Evolutionary conservation across 352 stramenopile genomes (phyloP).

Genomic region (Phytophthora hybrid): DNA sequence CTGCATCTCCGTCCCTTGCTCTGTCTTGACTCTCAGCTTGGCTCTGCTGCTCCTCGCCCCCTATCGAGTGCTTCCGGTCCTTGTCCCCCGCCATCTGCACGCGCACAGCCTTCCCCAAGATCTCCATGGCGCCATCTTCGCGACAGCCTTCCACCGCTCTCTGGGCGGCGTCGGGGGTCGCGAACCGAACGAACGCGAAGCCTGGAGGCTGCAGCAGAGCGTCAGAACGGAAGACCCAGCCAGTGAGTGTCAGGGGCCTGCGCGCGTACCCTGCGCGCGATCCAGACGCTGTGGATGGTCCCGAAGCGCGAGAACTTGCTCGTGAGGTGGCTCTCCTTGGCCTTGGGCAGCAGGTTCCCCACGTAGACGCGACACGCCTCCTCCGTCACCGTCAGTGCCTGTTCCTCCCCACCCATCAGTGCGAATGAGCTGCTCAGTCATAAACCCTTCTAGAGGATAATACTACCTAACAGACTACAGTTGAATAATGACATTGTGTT

Average conservation of each 20-base stretch:
- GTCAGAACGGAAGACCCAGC: slow-evolving; percentile 21
- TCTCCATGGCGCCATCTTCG: slow-evolving; percentile 51
- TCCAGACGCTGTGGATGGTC: slow-evolving; percentile 77
- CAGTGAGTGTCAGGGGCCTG: background rate
- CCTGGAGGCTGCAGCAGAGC: slow-evolving; percentile 62
- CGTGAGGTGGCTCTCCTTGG: slow-evolving; percentile 72
- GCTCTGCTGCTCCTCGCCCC: slow-evolving; percentile 3
- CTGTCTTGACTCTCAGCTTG: background rate
- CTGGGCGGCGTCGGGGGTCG: slow-evolving; percentile 50
- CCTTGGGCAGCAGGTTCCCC: slow-evolving; percentile 75
- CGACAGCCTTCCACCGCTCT: slow-evolving; percentile 57
- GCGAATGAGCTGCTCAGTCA: background rate
- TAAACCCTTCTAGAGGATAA: too few relatives aligned
- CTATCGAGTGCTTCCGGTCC: slow-evolving; percentile 22
- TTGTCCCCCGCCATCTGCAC: slow-evolving; percentile 74
- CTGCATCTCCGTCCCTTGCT: background rate
- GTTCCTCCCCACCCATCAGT: slow-evolving; percentile 19
- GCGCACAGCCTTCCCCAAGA: slow-evolving; percentile 78
- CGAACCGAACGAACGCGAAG: slow-evolving; percentile 84
- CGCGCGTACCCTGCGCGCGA: slow-evolving; percentile 65
- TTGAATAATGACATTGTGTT: background rate
- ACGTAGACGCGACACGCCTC: slow-evolving; percentile 73
- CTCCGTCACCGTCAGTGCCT: slow-evolving; percentile 28
- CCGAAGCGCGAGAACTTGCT: slow-evolving; percentile 71
- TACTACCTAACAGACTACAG: too few relatives aligned